Conservation (phyloP, 1,284 basidiomycete genomes). For the Ganoderma resinaceum region DNA sequence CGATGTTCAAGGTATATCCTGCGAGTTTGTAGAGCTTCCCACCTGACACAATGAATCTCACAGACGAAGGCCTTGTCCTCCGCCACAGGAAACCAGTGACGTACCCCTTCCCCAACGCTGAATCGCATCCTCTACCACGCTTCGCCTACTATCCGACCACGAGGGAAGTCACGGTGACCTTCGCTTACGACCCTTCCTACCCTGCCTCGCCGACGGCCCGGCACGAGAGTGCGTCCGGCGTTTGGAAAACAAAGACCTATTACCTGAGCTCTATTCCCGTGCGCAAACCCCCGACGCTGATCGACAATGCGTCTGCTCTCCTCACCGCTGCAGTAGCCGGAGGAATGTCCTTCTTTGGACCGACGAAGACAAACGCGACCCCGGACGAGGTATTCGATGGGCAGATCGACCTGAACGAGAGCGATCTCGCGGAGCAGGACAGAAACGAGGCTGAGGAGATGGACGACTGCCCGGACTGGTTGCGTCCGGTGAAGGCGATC, state of each 20-base stretch:
- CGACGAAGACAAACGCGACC: conserved; percentile 49
- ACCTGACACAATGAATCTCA: neutral
- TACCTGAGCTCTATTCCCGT: conserved; percentile 69
- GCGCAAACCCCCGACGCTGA: conserved; percentile 67
- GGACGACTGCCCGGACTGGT: conserved; percentile 69
- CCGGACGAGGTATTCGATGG: conserved; percentile 70
- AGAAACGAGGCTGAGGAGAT: conserved; percentile 76
- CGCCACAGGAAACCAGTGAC: conserved; percentile 78
- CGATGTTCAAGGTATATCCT: conserved; percentile 68
- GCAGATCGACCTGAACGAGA: conserved; percentile 74
- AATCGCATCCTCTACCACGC: conserved; percentile 76
- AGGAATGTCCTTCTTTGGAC: conserved; percentile 57
- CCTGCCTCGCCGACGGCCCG: conserved; percentile 43
- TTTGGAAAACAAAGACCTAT: conserved; percentile 67
- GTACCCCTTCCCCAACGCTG: conserved; percentile 75
- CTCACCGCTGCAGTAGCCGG: conserved; percentile 61
- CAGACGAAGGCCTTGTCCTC: conserved; percentile 69
- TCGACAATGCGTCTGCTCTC: conserved; percentile 73
- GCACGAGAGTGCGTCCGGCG: conserved; percentile 41
- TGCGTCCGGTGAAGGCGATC: conserved; percentile 52
- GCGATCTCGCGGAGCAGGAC: conserved; percentile 80
- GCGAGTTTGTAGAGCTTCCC: neutral
- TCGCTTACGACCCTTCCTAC: conserved; percentile 67
- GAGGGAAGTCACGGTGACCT: conserved; percentile 66
- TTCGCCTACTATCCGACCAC: conserved; percentile 65